Base-by-base conservation (phyloP, 805 yeast species). In the Ogataea nonfermentans region DNA sequence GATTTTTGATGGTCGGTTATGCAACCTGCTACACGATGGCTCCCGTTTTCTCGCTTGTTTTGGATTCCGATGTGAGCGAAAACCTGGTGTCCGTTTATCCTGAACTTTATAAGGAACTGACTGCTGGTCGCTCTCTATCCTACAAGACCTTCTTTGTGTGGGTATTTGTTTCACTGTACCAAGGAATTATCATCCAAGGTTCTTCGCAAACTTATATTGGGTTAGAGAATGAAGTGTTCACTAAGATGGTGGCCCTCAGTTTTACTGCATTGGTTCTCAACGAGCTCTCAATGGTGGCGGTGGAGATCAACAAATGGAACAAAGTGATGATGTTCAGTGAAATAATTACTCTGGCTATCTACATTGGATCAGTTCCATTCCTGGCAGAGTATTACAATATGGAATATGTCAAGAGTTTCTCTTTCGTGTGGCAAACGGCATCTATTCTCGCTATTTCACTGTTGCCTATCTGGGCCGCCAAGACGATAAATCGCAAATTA, bases 1-100 rank as follows among this genome's bases (percentile, higher is more conserved):
- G 99, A 2, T 91, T 95, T 83, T 71, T 93, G 32, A 89, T 93
- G 97, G 99, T 93, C 30, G 99, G 99, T 2, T 93, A 93, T 63
- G 95, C 98, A 2, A 93, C 99, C 0, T 74, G 88, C 38, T 93
- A 93, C 63, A 93, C 99, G 0, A 93, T 93, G 99, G 89, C 91
- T 41, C 99, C 99, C 0, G 98, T 93, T 2, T 93, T 93, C 55
- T 86, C 96, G 0, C 66, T 93, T 49, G 96, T 95, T 0, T 72
- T 88, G 32, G 98, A 93, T 59, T 79, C 81, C 40, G 99, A 93
- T 60, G 90, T 93, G 32, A 89, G 81, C 53, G 96, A 89, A 58
- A 83, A 81, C 37, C 74, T 93, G 47, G 95, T 96, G 2, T 81
- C 82, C 42, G 71, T 89, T 41, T 93, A 91, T 59, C 99, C 99